A percentile compares a stretch with the other conserved stretches of the same genome.
Conservation (phyloP, 192 early-diverging fungal genomes). For the Coemansia sp. region DNA sequence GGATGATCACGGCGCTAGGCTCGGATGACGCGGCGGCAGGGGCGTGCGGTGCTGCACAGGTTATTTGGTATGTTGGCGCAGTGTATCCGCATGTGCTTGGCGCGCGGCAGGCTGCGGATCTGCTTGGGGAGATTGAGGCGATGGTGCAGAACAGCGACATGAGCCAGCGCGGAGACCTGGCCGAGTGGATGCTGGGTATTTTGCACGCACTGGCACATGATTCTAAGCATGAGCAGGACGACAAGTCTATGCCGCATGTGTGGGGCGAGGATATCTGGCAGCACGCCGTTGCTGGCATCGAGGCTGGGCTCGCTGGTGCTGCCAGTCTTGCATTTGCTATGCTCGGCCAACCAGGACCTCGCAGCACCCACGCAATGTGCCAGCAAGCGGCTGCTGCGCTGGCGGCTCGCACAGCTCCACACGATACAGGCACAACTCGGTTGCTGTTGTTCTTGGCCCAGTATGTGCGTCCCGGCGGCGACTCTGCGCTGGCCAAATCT, state of each 20-base stretch:
- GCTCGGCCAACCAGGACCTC: conserved; percentile 8
- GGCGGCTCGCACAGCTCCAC: conserved; percentile 2
- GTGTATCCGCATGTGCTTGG: conserved; percentile 28
- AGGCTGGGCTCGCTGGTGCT: conserved; percentile 29
- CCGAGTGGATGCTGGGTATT: conserved; percentile 43
- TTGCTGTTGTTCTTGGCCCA: conserved; percentile 29
- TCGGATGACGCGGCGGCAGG: conserved; percentile 20
- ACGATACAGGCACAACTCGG: conserved; percentile 13
- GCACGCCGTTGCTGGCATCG: conserved; percentile 34
- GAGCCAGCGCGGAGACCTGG: conserved; percentile 24
- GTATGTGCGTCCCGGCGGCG: conserved; percentile 15
- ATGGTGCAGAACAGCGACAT: conserved; percentile 30
- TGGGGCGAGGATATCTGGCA: conserved; percentile 28
- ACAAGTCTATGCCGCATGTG: neutral
- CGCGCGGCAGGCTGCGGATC: conserved; percentile 11
- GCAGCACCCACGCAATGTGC: conserved; percentile 20
- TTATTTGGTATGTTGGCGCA: conserved; percentile 33
- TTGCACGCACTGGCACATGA: conserved; percentile 11
- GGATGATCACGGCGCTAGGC: conserved; percentile 24
- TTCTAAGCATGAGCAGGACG: neutral
- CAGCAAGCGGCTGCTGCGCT: conserved; percentile 36
- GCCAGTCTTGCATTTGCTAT: conserved; percentile 28
- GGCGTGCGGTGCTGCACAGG: conserved; percentile 41
- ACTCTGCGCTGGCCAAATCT: neutral
- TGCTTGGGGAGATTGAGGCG: conserved; percentile 15